Evolutionary conservation across 257 asterid genomes (phyloP), one percentile per base, ranked within the genome.

Genomic region (Solanum lignicaule): DNA sequence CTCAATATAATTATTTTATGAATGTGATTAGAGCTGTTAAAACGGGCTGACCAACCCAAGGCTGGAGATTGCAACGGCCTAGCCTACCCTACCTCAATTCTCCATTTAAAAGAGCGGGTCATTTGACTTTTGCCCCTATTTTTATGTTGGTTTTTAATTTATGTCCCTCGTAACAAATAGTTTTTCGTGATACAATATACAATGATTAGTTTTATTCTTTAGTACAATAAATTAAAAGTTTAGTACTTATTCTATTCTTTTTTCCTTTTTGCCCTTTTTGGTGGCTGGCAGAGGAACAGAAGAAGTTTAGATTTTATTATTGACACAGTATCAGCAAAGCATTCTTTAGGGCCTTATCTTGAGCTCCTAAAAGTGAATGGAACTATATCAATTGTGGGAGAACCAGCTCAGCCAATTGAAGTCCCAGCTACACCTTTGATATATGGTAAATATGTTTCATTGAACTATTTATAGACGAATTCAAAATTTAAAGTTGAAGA

Each of bases 371-470:
- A 95, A 85, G 95, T 95, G 86, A 93, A 89, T 4, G 98, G 99
- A 3, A 95, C 96, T 7, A 81, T 96, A 52, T 94, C 90, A 52
- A 62, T 96, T 69, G 98, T 93, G 23, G 98, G 99, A 7, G 98
- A 96, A 84, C 98, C 99, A 0, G 95, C 92, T 68, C 92, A 93
- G 91, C 99, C 99, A 9, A 25, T 96, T 14, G 96, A 93, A 21
- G 96, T 94, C 2, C 98, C 98, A n/a, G 89, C 98, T 7, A 93
- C 94, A 43, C 97, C 98, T 52, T 69, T 96, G 85, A 92, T 95
- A 83, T 96, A 92, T 55, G 99, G 98, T 91, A 83, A 86, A 89
- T 29, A 10, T 29, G 31, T 48, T 66, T 18, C 5, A 1, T 9
- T 20, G n/a, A 21, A 58, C 9, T 8, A 58, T 21, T 21, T 21